phyloP scores from a whole-genome alignment of 1,139 yeast genomes.

The Suhomyces kunorum region DNA sequence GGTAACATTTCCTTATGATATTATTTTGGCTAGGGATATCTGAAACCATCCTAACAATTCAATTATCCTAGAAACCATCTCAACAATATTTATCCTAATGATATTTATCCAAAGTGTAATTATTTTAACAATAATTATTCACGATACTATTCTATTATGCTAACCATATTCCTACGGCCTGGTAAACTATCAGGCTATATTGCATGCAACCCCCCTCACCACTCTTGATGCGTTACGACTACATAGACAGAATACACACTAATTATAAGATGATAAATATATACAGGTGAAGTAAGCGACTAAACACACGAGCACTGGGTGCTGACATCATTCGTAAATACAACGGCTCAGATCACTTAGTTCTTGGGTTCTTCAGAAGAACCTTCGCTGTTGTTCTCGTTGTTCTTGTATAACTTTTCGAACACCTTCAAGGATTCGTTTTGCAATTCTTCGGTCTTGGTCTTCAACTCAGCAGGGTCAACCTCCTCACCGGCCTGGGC shows the following conservation, averaged over 20 bases:
- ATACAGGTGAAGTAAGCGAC: conserved; percentile 20
- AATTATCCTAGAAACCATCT: no score
- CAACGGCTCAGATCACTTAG: conserved; percentile 25
- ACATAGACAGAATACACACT: conserved; percentile 1
- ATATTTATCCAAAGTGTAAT: no score
- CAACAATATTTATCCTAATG: no score
- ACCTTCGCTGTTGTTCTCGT: conserved; percentile 32
- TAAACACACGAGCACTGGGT: conserved; percentile 14
- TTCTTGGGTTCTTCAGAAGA: conserved; percentile 46
- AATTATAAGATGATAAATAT: conserved; percentile 13
- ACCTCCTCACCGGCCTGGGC: conserved; percentile 93
- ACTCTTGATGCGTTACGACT: not conserved
- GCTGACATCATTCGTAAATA: conserved; percentile 16
- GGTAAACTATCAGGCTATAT: no score
- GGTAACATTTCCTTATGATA: no score
- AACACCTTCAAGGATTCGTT: conserved; percentile 88
- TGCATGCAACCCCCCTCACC: no score
- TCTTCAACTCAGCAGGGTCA: conserved; percentile 79
- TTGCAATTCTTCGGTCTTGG: conserved; percentile 94
- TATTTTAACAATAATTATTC: no score
- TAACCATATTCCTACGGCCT: no score
- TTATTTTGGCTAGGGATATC: no score
- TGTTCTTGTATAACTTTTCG: conserved; percentile 93
- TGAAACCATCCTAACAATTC: no score
- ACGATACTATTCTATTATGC: no score